These are phyloP conservation scores for Castanea mollissima DNA, from an alignment of 306 rosid genomes.

Conservation along the genomic window DNA sequence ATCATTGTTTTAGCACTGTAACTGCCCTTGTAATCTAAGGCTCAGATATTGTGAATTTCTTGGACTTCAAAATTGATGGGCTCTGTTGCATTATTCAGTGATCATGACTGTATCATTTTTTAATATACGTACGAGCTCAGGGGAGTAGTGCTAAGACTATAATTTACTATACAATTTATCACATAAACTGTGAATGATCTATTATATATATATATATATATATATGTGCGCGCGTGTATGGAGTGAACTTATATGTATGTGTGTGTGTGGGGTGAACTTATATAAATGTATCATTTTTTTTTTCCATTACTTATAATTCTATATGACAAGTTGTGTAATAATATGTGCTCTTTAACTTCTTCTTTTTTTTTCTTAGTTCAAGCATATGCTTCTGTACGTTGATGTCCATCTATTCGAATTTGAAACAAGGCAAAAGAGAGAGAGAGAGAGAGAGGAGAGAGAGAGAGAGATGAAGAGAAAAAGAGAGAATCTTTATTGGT, in stretches of 20 bases:
- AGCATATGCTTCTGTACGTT: conserved; percentile 4
- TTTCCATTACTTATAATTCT: no score
- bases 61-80: conserved; percentile 5
- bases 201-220: no score
- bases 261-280: no score
- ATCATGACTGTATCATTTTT: conserved; percentile 24
- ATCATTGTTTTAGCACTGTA: conserved; percentile 10
- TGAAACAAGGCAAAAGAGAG: not conserved
- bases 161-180: accelerated
- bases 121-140: no score
- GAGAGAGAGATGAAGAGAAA: not conserved
- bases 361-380: no score
- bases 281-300: no score
- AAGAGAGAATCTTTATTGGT: conserved; percentile 19
- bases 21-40: conserved; percentile 35
- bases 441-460: not conserved
- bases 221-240: no score
- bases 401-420: not conserved
- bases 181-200: no score
- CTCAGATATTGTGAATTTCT: conserved; percentile 31
- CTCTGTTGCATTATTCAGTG: conserved; percentile 5
- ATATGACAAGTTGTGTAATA: no score
- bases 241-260: no score
- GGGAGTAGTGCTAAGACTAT: no score
- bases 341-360: no score